Base-by-base conservation (phyloP, 352 stramenopile species). In the Pythium scleroteichum region DNA sequence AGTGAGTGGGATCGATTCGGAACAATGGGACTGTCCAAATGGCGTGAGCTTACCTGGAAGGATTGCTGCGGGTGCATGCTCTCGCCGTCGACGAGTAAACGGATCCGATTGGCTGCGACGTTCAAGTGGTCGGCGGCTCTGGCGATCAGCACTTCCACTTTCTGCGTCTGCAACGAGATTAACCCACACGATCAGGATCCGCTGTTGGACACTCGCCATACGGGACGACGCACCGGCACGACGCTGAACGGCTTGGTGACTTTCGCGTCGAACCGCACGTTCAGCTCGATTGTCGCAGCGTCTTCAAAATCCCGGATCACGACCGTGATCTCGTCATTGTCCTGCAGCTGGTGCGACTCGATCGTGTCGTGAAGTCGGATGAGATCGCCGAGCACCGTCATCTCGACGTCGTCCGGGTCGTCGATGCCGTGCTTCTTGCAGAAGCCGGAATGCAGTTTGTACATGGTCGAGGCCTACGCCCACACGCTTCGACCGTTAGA, bases 291-390 rank as follows among this genome's bases (percentile, higher is more conserved):
- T 4, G 72, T 62, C 2, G 62, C 51, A 10, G 72, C 40, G 20
- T 73, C 66, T 4, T 78, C 74, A 4, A 39, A 64, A 27, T 76
- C 81, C 17, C 62, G 62, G 22, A 89, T 62, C 63, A 69, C 66
- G 6, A 92, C 82, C 0, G 59, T 72, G 47, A 92, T 82, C n/a
- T 87, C 82, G 39, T 92, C 82, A 26, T 73, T 60, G 33, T 89
- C 73, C 0, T 78, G 68, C 26, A 92, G 64, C 3, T 71, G 72
- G 53, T 87, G 84, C 48, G 48, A 70, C 39, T 78, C 75, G 8
- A 92, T 66, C 0, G 52, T 75, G 53, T 88, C 66, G 27, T 58
- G 57, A 12, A 92, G 48, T 1, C 56, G 55, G 44, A 92, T 52
- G 5, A 62, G 69, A 20, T 74, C 71, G 22, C 70, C 78, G 53